Percentiles rank a stretch among this genome's conserved stretches.
Evolutionary conservation across 306 rosid genomes (phyloP).

Genomic region (Abrus precatorius): DNA sequence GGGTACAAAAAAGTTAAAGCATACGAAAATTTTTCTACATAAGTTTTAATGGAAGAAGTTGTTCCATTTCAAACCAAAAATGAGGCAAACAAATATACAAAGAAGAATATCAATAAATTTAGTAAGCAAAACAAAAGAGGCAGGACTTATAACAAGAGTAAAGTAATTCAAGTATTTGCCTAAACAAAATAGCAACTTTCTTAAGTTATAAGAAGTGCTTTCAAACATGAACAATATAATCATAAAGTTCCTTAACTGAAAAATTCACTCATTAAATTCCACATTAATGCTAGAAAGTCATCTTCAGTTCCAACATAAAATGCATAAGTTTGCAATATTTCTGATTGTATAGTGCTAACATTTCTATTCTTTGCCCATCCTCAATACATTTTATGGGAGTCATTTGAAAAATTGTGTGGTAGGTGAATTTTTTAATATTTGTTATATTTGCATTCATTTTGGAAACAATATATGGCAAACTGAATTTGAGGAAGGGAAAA

Average conservation of each 20-base stretch:
- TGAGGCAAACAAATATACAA: neutral
- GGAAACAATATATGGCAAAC: too few species aligned
- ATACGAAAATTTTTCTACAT: neutral
- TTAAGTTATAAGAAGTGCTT: too few species aligned
- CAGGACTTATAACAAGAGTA: conserved; percentile 5
- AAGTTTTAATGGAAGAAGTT: neutral
- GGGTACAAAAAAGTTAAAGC: neutral
- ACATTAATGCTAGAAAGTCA: neutral
- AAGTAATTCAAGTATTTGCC: neutral
- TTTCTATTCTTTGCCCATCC: too few species aligned
- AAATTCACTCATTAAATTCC: neutral
- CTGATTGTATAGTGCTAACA: too few species aligned
- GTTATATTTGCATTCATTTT: too few species aligned
- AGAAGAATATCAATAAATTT: neutral
- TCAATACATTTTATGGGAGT: too few species aligned
- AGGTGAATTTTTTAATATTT: too few species aligned
- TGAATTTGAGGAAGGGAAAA: conserved; percentile 81
- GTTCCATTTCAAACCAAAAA: neutral
- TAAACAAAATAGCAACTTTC: too few species aligned
- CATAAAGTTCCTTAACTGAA: conserved; percentile 9
- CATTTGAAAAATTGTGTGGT: too few species aligned
- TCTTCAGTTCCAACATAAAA: conserved; percentile 3
- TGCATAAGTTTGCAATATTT: neutral
- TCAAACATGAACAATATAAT: neutral
- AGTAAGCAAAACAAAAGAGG: conserved; percentile 5